These are phyloP conservation scores for Begonia peltatifolia DNA, from an alignment of 306 rosid genomes.

Conservation along the genomic window DNA sequence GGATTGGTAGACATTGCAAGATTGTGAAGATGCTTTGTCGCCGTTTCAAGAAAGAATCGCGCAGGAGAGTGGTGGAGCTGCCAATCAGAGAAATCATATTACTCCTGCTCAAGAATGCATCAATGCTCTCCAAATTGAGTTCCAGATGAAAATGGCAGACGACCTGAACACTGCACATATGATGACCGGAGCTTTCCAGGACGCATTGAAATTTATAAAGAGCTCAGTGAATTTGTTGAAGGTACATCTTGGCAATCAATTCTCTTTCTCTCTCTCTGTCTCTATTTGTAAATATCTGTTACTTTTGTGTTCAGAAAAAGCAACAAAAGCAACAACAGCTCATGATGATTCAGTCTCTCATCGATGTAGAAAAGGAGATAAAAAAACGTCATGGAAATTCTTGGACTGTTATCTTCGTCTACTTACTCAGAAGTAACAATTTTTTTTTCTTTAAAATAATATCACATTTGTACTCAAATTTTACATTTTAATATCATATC, in stretches of 20 bases:
- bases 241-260: conserved; percentile 26
- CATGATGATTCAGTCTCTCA: conserved; percentile 43
- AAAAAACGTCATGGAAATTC: conserved; percentile 25
- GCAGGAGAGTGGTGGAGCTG: conserved; percentile 23
- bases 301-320: conserved; percentile 45
- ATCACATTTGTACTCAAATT: too few relatives aligned
- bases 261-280: neutral
- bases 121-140: conserved; percentile 41
- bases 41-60: conserved; percentile 34
- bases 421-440: conserved; percentile 58
- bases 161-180: conserved; percentile 82
- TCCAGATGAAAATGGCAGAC: conserved; percentile 73
- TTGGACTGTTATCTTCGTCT: conserved; percentile 47
- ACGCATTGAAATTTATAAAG: conserved; percentile 64
- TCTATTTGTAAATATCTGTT: neutral
- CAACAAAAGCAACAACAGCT: conserved; percentile 36
- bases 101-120: conserved; percentile 50
- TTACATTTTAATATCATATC: too few relatives aligned
- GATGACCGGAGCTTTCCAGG: conserved; percentile 74
- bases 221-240: conserved; percentile 49
- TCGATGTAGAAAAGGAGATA: conserved; percentile 47
- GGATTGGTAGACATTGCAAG: conserved; percentile 66
- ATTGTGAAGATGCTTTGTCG: conserved; percentile 50
- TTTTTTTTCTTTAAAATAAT: neutral
- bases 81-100: conserved; percentile 15